Evolutionary conservation across 2,329 filamentous ascomycete genomes (phyloP), one percentile per base, ranked within the genome.

Genomic region (Neophaeococcomyces mojaviensis): DNA sequence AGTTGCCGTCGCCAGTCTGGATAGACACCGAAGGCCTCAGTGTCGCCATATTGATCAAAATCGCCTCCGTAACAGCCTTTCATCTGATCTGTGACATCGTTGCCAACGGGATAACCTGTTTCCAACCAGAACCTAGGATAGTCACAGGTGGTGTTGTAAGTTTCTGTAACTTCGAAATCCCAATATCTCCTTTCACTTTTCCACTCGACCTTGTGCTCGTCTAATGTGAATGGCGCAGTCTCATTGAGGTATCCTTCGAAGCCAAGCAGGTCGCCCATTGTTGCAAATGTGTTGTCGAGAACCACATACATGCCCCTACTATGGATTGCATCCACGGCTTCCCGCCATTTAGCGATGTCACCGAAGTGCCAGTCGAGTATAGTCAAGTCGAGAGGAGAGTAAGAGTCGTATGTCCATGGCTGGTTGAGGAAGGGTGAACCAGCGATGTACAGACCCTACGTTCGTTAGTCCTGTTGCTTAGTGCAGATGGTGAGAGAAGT

Each of bases 11-110:
- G 66, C 74, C 76, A 82, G 56, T 82, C 77, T 0, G 77, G 74
- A 48, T 74, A 81, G 12, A 78, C 72, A 52, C 79, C 79, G 54
- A 82, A 81, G 33, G 78, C 78, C 58, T 78, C 76, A 19, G 75
- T 74, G 53, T 82, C 78, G 43, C 79, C 79, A 51, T 78, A 82
- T 60, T 78, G 75, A 56, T 82, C 77, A 51, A 82, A 83, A 34
- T 83, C 79, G 52, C 77, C 79, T 59, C 80, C 64, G 55, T 75
- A 78, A 60, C 79, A 82, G 4, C 77, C 76, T 3, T 65, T 63
- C 50, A 81, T 64, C 18, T 67, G 54, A 4, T 67, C 60, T 3
- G 66, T 69, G 19, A 77, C 68, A 39, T 70, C 66, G 18, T 68
- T 61, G 7, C 65, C 64, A 20, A 77, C 68, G 4, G 66, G 72